Evolutionary conservation across 2,329 filamentous ascomycete genomes (phyloP), one percentile per base, ranked within the genome.

Genomic region (Cordyceps javanica): DNA sequence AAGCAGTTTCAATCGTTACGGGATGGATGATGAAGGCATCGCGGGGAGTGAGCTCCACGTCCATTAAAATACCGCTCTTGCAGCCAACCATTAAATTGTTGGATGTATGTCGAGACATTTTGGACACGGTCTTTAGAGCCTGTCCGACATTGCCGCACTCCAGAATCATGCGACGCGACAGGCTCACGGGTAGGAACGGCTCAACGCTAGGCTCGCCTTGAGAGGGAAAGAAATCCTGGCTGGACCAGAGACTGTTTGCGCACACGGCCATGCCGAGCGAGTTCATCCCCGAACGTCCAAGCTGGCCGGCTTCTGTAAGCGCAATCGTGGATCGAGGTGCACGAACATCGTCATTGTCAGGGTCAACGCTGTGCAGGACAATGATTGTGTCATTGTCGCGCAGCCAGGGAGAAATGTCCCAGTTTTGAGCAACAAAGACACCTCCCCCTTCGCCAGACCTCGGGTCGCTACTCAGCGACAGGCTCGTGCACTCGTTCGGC

Each of bases 381-480:
- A 70, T 63, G 23, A 64, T 55, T n/a, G 59, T 48, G 58, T 68
- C 63, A 14, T 63, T 26, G 25, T 64, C 50, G 21, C 53, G 61
- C 11, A 68, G 58, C 9, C 57, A 59, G 14, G 57, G 53, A 0
- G 58, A 60, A 61, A 67, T 65, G 63, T 83, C 80, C 81, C 81
- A 84, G 60, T 82, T 84, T 68, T 83, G 81, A 3, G 71, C 74
- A 8, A 82, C 66, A 8, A 59, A 44, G 60, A 73, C 77, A n/a
- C 59, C 50, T n/a, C 61, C 60, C 9, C 50, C 21, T 11, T 51
- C 67, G 16, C 50, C 21, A 10, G 50, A 66, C 9, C 48, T 46
- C 13, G 55, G 42, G 6, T 58, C 45, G 14, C 19, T 36, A 5
- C 23, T 10, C 36, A 61, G 57, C 44, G 54, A 55, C 13, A 82